phyloP scores from a whole-genome alignment of 129 eudicot genomes.

The Solidago caesia region DNA sequence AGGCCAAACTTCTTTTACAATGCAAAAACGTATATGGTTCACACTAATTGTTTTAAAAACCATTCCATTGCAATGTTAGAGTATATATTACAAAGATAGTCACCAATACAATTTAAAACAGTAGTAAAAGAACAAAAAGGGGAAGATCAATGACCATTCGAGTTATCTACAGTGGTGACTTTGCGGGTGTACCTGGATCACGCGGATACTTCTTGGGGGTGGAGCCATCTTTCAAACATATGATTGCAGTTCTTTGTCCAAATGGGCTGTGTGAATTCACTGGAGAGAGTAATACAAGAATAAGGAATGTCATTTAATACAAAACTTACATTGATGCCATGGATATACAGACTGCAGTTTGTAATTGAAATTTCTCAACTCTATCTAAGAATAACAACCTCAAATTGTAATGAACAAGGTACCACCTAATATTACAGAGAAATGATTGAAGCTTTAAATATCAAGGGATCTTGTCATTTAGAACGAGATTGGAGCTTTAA shows the following conservation, averaged over 20 bases:
- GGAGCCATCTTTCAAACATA: slow-evolving; percentile 61
- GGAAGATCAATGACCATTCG: slow-evolving; percentile 21
- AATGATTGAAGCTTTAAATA: not conserved
- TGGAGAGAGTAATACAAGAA: slow-evolving; percentile 39
- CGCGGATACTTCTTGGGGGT: slow-evolving; percentile 97
- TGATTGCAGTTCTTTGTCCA: slow-evolving; percentile 95
- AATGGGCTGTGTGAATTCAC: slow-evolving; percentile 84
- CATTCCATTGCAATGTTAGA: not conserved
- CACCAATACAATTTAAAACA: slow-evolving; percentile 3
- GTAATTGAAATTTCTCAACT: slow-evolving; percentile 10
- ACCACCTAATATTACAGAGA: slow-evolving; percentile 19
- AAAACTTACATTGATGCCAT: slow-evolving; percentile 8
- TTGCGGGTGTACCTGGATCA: slow-evolving; percentile 91
- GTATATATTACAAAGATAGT: not conserved
- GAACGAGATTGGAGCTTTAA: not conserved
- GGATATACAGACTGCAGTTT: not conserved
- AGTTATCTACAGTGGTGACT: slow-evolving; percentile 66
- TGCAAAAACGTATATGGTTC: not conserved
- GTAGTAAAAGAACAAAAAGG: not conserved
- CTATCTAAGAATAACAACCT: slow-evolving; percentile 12
- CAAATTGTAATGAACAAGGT: not conserved
- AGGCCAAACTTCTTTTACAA: not conserved
- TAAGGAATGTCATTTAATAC: slow-evolving; percentile 7
- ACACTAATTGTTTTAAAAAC: not conserved
- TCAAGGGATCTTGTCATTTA: slow-evolving; percentile 15